These are phyloP conservation scores for Lactarius trivialis DNA, from an alignment of 768 basidiomycete genomes.

Conservation along the genomic window DNA sequence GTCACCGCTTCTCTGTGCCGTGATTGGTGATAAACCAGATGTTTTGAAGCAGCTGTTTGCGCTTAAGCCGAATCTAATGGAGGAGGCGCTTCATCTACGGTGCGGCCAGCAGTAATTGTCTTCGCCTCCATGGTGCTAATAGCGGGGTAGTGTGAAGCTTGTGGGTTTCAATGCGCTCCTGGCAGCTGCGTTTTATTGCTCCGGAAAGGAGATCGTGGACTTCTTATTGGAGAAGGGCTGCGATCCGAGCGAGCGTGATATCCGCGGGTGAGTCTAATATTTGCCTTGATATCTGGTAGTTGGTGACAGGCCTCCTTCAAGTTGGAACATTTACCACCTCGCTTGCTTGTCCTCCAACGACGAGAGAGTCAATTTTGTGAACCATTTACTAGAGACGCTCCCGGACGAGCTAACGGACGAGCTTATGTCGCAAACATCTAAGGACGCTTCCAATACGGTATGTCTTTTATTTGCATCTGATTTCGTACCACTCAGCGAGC, in stretches of 20 bases:
- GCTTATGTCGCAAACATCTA: slow-evolving; percentile 42
- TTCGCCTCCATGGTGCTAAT: background rate
- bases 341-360: slow-evolving; percentile 30
- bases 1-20: slow-evolving; percentile 43
- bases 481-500: background rate
- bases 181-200: slow-evolving; percentile 34
- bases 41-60: slow-evolving; percentile 40
- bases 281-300: background rate
- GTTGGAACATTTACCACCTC: slow-evolving; percentile 54
- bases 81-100: slow-evolving; percentile 38
- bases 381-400: slow-evolving; percentile 43
- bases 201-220: slow-evolving; percentile 36
- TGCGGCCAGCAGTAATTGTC: slow-evolving; percentile 25
- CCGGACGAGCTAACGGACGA: slow-evolving; percentile 42
- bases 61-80: slow-evolving; percentile 39
- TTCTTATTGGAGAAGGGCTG: slow-evolving; percentile 44
- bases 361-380: slow-evolving; percentile 29
- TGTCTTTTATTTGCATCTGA: slow-evolving; percentile 10
- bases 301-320: slow-evolving; percentile 25
- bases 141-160: slow-evolving; percentile 38
- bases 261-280: slow-evolving; percentile 37
- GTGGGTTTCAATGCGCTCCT: slow-evolving; percentile 40
- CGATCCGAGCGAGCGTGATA: slow-evolving; percentile 39
- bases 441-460: slow-evolving; percentile 43
- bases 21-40: slow-evolving; percentile 34